A percentile compares a stretch with the other conserved stretches of the same genome.
Conservation (phyloP, 371 early-diverging fungal species). For the Caulochytrium protostelioides region DNA sequence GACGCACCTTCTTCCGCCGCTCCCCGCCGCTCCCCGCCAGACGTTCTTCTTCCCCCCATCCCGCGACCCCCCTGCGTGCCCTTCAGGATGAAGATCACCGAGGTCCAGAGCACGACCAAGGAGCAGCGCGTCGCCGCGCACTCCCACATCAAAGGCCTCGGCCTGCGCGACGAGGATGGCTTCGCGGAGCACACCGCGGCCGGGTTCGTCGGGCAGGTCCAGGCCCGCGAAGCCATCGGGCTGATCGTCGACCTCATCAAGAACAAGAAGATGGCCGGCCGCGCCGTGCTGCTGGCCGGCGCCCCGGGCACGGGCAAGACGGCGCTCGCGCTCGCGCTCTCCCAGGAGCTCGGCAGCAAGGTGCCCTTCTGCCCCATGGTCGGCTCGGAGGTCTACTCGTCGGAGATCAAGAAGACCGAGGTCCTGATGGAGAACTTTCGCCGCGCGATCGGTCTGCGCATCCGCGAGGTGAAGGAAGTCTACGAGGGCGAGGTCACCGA, state of each 20-base stretch:
- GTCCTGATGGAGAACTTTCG: conserved; percentile 96
- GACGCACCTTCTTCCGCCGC: too few species aligned
- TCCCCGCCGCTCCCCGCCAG: too few species aligned
- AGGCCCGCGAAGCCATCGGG: conserved; percentile 87
- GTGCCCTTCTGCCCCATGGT: conserved; percentile 98
- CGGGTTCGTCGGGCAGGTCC: conserved; percentile 92
- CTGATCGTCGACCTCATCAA: conserved; percentile 83
- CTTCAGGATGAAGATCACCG: conserved; percentile 61
- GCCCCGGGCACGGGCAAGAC: conserved; percentile 89
- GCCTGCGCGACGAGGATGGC: conserved; percentile 48
- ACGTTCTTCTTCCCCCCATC: too few species aligned
- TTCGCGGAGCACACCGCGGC: conserved; percentile 60
- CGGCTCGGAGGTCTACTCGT: conserved; percentile 90
- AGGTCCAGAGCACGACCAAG: conserved; percentile 52
- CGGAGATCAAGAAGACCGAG: conserved; percentile 96
- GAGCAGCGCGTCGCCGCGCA: conserved; percentile 88
- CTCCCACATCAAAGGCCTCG: conserved; percentile 54
- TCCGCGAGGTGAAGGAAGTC: conserved; percentile 96
- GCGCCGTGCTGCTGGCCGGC: conserved; percentile 87
- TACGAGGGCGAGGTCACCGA: conserved; percentile 99
- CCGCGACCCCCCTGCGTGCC: too few species aligned
- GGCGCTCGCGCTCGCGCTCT: conserved; percentile 66
- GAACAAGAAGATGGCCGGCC: conserved; percentile 88
- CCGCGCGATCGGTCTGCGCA: conserved; percentile 83
- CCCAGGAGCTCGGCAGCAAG: conserved; percentile 87